Evolutionary conservation across 257 asterid genomes (phyloP), one percentile per base, ranked within the genome.

Genomic region (Vinca minor): DNA sequence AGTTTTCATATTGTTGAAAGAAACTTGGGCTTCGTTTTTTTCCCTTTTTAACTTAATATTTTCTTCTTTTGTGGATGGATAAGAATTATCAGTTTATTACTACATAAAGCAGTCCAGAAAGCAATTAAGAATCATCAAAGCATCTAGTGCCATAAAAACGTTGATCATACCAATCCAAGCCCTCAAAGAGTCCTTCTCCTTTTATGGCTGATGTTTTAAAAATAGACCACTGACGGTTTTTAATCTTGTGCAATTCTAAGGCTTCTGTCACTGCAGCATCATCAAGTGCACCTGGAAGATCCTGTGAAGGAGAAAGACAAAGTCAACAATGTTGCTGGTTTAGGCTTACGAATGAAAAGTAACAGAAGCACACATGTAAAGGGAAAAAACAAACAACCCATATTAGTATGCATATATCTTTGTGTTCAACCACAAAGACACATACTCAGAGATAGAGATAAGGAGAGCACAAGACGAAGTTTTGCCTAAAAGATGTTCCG

Each of bases 231-330:
- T 88, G 98, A 20, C 98, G 86, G 76, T 68, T 91, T 76, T 91
- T 88, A 69, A 91, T 91, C 81, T 80, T 84, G 81, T 88, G 98
- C 87, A 91, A 74, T 79, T 86, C 98, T 63, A 91, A 76, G 64
- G 95, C 76, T 80, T 91, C 98, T 1, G 96, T 83, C 65, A 88
- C 81, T 45, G 95, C 85, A 61, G 98, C 96, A 76, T 82, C 98
- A 75, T 91, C 95, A 13, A 91, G 95, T 68, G 98, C 98, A 66
- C 98, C 96, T 18, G 98, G 95, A 82, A 91, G 92, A 83, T 91
- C 98, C 96, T 91, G 72, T 36, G 15, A 28, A 34, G 39, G n/a
- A 34, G 56, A 35, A 18, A 21, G 44, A 8, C 10, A 52, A n/a
- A n/a, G 56, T 44, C n/a, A 66, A 25, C 14, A 42, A 4, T 14